Evolutionary conservation across 2,329 filamentous ascomycete genomes (phyloP).

Genomic region (Incumbomyces lentus): DNA sequence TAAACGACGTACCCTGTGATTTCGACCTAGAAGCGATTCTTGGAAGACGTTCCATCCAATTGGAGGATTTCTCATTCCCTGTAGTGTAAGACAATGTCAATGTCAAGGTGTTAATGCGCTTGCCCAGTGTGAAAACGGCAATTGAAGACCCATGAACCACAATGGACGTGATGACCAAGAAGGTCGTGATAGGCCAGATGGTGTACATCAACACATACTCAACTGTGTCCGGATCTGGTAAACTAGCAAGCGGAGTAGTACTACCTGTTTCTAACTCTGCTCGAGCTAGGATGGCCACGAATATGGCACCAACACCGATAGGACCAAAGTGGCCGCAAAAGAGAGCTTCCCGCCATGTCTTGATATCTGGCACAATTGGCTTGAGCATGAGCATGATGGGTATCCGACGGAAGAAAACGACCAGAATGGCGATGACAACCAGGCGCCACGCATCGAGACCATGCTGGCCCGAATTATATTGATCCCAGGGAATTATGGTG

Average conservation of each 20-base stretch:
- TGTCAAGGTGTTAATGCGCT: conserved; percentile 92
- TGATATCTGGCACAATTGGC: conserved; percentile 88
- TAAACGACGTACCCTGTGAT: conserved; percentile 68
- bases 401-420: conserved; percentile 90
- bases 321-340: conserved; percentile 97
- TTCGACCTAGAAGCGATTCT: conserved; percentile 73
- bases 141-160: conserved; percentile 95
- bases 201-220: conserved; percentile 65
- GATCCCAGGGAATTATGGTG: conserved; percentile 91
- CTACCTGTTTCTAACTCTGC: conserved; percentile 74
- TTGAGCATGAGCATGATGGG: conserved; percentile 89
- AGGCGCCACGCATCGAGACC: conserved; percentile 80
- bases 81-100: conserved; percentile 94
- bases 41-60: conserved; percentile 91
- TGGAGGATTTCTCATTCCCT: conserved; percentile 74
- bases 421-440: conserved; percentile 84
- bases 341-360: conserved; percentile 92
- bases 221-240: conserved; percentile 40
- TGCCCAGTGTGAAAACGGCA: conserved; percentile 92
- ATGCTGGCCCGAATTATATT: conserved; percentile 66
- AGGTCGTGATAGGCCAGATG: conserved; percentile 93
- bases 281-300: conserved; percentile 82
- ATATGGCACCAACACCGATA: conserved; percentile 93
- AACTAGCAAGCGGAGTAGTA: conserved; percentile 63
- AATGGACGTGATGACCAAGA: conserved; percentile 89